Evolutionary conservation across 2,329 filamentous ascomycete genomes (phyloP).

Genomic region (Epichloe scottii): DNA sequence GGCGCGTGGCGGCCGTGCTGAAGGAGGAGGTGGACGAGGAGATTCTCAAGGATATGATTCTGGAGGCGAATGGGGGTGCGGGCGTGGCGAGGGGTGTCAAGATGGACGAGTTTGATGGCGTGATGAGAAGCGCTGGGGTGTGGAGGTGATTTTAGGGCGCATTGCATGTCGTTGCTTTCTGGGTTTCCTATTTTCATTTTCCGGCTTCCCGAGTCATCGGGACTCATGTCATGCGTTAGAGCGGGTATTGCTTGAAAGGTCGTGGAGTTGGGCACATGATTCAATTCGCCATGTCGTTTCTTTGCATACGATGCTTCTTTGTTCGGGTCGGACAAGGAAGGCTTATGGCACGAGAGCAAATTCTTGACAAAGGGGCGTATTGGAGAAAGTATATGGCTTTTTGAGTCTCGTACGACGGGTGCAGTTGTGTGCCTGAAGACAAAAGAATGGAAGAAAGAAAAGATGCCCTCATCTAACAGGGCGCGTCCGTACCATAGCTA

Average conservation of each 20-base stretch:
- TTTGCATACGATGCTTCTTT: not conserved
- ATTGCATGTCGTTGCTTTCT: too few relatives aligned
- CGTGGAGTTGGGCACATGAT: too few relatives aligned
- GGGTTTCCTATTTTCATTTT: not conserved
- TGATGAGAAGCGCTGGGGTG: constrained; percentile 74
- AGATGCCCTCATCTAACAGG: not conserved
- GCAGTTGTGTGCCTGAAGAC: too few relatives aligned
- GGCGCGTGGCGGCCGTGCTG: constrained; percentile 64
- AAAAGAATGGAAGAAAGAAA: not conserved
- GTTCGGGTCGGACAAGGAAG: too few relatives aligned
- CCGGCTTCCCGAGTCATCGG: not conserved
- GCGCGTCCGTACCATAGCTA: not conserved
- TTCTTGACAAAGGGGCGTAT: not conserved
- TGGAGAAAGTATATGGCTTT: not conserved
- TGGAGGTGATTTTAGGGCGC: constrained; percentile 45
- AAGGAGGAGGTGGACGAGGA: constrained; percentile 78
- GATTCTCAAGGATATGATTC: constrained; percentile 81
- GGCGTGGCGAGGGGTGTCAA: constrained; percentile 59
- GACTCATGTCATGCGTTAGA: too few relatives aligned
- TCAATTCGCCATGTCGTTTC: not conserved
- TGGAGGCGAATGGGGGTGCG: constrained; percentile 78
- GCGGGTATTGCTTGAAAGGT: too few relatives aligned
- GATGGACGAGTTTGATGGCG: constrained; percentile 69
- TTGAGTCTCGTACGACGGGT: not conserved
- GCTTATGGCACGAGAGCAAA: not conserved